Percentiles rank a stretch among this genome's conserved stretches.
phyloP scores from a whole-genome alignment of 179 eudicot species.

The Silene coronaria region DNA sequence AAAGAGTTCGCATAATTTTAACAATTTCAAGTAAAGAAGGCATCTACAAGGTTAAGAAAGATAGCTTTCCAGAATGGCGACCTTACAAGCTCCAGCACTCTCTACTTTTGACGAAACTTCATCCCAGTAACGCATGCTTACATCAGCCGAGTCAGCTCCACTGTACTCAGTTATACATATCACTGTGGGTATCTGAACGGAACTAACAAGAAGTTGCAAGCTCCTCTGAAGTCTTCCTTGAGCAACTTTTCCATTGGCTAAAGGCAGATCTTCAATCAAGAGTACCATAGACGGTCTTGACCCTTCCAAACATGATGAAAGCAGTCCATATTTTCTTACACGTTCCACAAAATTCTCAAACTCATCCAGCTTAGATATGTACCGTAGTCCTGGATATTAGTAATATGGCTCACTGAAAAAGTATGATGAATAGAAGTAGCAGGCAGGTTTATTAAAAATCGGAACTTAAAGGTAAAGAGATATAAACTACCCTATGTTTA shows the following conservation, averaged over 20 bases:
- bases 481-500: background rate
- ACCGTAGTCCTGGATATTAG: slow-evolving; percentile 48
- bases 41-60: background rate
- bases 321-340: slow-evolving; percentile 70
- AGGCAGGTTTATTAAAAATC: background rate
- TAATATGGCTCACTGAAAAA: background rate
- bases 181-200: slow-evolving; percentile 70
- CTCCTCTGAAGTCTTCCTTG: slow-evolving; percentile 58
- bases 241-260: slow-evolving; percentile 60
- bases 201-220: slow-evolving; percentile 73
- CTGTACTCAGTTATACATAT: slow-evolving; percentile 68
- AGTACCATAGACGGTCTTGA: slow-evolving; percentile 44
- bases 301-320: slow-evolving; percentile 37
- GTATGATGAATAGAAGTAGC: background rate
- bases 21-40: background rate
- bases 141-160: slow-evolving; percentile 56
- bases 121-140: slow-evolving; percentile 48
- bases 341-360: slow-evolving; percentile 84
- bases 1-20: slow-evolving; percentile 3
- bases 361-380: slow-evolving; percentile 89
- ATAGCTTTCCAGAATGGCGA: slow-evolving; percentile 25
- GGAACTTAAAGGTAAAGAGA: background rate
- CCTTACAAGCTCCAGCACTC: slow-evolving; percentile 90
- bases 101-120: slow-evolving; percentile 65
- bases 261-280: slow-evolving; percentile 89